Conservation (phyloP, 768 basidiomycete genomes). For the Floccularia luteovirens region DNA sequence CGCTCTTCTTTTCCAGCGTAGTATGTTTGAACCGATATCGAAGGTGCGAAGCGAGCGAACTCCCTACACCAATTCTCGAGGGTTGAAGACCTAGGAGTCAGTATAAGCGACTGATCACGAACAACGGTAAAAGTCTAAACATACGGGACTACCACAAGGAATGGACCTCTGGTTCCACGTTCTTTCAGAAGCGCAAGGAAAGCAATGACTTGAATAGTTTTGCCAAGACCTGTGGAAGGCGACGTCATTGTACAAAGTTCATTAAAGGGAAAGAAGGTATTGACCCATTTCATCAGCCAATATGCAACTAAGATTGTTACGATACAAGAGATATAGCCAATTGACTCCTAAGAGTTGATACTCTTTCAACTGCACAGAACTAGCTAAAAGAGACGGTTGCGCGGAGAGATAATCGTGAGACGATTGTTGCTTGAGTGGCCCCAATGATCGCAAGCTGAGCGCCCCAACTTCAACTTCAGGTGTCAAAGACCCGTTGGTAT, state of each 20-base stretch:
- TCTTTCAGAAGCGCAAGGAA: constrained; percentile 90
- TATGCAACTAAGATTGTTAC: constrained; percentile 81
- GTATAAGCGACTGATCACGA: too few species aligned
- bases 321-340: constrained; percentile 88
- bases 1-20: constrained; percentile 92
- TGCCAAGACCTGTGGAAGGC: constrained; percentile 72
- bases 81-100: constrained; percentile 72
- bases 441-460: constrained; percentile 44
- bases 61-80: constrained; percentile 99
- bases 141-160: constrained; percentile 92
- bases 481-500: constrained; percentile 7
- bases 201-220: constrained; percentile 98
- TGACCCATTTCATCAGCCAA: constrained; percentile 98
- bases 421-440: constrained; percentile 28
- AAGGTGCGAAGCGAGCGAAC: constrained; percentile 85
- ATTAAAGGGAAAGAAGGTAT: background rate
- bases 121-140: constrained; percentile 22
- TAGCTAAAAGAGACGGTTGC: constrained; percentile 65
- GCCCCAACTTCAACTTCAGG: constrained; percentile 54
- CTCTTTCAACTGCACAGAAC: constrained; percentile 79
- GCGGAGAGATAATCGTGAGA: constrained; percentile 60
- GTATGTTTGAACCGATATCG: constrained; percentile 82
- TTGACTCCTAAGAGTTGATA: constrained; percentile 98
- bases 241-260: background rate
- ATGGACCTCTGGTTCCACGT: constrained; percentile 71